These are phyloP conservation scores for Rhodosporidiobolus sp. DNA, from an alignment of 768 basidiomycete genomes.

Conservation along the genomic window DNA sequence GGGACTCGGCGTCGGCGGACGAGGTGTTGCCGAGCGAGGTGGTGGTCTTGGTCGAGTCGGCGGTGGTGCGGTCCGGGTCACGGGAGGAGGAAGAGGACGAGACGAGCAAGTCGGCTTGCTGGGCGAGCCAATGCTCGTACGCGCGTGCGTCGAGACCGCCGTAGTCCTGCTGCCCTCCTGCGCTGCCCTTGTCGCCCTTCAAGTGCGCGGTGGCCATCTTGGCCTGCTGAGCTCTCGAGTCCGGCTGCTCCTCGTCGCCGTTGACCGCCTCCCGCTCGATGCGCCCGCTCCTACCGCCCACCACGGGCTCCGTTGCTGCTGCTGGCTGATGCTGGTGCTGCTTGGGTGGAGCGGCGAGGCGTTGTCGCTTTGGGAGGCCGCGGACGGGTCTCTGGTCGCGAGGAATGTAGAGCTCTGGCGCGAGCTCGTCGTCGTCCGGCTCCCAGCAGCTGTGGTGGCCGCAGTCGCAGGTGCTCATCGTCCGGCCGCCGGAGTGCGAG, in stretches of 20 bases:
- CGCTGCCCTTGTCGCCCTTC: neutral
- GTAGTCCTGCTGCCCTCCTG: conserved; percentile 2
- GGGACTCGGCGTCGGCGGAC: neutral
- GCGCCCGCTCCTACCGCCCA: too few species aligned
- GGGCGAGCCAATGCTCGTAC: neutral
- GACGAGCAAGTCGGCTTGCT: neutral
- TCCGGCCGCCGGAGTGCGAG: too few species aligned
- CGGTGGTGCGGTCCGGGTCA: conserved; percentile 5
- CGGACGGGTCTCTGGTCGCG: conserved; percentile 10
- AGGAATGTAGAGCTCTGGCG: neutral
- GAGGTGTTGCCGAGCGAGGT: conserved; percentile 9
- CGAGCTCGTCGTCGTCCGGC: neutral
- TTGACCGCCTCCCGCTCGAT: conserved; percentile 5
- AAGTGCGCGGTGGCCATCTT: neutral
- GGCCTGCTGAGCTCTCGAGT: neutral
- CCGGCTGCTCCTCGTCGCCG: conserved; percentile 2
- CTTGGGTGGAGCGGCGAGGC: conserved; percentile 1
- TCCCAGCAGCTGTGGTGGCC: conserved; percentile 19
- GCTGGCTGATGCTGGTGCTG: neutral
- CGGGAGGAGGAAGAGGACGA: neutral
- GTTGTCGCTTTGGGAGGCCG: conserved; percentile 27
- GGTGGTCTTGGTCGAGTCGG: conserved; percentile 14
- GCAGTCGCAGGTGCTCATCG: conserved; percentile 19
- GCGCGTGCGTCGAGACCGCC: neutral
- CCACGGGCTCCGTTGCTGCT: neutral